These are phyloP conservation scores for Ceratobasidium sp. DNA, from an alignment of 1,284 basidiomycete genomes.

Conservation along the genomic window DNA sequence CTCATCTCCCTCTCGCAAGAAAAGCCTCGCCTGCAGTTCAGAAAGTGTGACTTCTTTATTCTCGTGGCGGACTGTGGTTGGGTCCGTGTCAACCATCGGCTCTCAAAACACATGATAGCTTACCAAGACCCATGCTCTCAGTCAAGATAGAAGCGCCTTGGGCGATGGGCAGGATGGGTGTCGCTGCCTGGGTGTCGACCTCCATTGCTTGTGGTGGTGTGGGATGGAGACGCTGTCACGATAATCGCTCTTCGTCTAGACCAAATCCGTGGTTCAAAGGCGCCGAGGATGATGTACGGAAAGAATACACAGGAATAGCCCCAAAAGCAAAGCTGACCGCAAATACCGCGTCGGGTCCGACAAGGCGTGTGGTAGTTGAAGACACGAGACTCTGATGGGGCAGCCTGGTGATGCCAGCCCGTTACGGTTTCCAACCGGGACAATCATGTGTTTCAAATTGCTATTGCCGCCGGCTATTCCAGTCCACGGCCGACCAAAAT, in stretches of 20 bases:
- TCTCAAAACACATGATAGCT: constrained; percentile 1
- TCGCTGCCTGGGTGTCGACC: constrained; percentile 11
- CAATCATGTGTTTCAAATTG: constrained; percentile 25
- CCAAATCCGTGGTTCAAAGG: constrained; percentile 33
- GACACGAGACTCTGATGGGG: neutral
- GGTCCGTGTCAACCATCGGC: neutral
- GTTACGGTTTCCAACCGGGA: constrained; percentile 5
- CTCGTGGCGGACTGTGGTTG: constrained; percentile 25
- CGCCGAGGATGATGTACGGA: constrained; percentile 6
- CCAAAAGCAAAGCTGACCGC: no score
- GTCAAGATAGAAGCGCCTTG: constrained; percentile 8
- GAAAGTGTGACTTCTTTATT: constrained; percentile 32
- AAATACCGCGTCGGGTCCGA: neutral
- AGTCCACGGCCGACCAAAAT: constrained; percentile 2
- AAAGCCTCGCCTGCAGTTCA: constrained; percentile 32
- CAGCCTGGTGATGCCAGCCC: constrained; percentile 8
- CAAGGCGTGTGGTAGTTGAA: neutral
- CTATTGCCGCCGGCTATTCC: constrained; percentile 1
- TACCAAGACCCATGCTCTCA: constrained; percentile 32
- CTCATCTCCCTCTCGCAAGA: constrained; percentile 30
- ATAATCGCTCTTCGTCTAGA: constrained; percentile 26
- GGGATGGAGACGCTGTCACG: constrained; percentile 36
- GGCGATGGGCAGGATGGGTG: constrained; percentile 11
- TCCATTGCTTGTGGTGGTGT: constrained; percentile 29
- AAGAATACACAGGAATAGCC: no score